A percentile compares a stretch with the other conserved stretches of the same genome.
Evolutionary conservation across 352 stramenopile species (phyloP).

Genomic region (Plasmopara muralis): DNA sequence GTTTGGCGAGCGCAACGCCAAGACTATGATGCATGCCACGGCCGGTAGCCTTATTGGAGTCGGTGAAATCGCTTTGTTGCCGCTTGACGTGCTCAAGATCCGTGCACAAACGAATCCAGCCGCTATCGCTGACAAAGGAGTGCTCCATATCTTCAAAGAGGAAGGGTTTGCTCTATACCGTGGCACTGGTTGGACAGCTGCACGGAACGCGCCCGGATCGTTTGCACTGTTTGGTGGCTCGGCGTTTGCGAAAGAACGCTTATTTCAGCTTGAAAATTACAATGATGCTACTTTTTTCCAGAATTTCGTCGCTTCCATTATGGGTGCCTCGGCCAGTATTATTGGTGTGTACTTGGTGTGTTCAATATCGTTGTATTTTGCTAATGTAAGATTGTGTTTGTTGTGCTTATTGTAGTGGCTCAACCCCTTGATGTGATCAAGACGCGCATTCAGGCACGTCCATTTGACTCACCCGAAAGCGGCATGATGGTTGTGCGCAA

Average conservation of each 20-base stretch:
- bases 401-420: conserved; percentile 45
- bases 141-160: conserved; percentile 89
- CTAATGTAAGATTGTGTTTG: conserved; percentile 8
- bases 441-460: conserved; percentile 90
- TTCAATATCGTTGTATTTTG: neutral
- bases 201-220: conserved; percentile 91
- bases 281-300: conserved; percentile 89
- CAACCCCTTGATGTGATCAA: conserved; percentile 95
- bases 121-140: conserved; percentile 84
- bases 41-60: conserved; percentile 91
- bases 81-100: conserved; percentile 96
- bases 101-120: conserved; percentile 93
- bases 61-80: conserved; percentile 91
- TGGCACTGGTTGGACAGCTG: conserved; percentile 87
- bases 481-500: conserved; percentile 88
- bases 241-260: conserved; percentile 81
- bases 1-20: conserved; percentile 91
- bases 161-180: conserved; percentile 91
- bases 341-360: conserved; percentile 43
- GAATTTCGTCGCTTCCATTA: conserved; percentile 86
- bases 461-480: conserved; percentile 91
- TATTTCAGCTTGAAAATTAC: conserved; percentile 88
- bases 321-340: conserved; percentile 72
- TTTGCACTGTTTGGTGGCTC: conserved; percentile 94
- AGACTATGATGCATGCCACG: conserved; percentile 90